Evolutionary conservation across 129 eudicot genomes (phyloP), one percentile per base, ranked within the genome.

Genomic region (Apium graveolens): DNA sequence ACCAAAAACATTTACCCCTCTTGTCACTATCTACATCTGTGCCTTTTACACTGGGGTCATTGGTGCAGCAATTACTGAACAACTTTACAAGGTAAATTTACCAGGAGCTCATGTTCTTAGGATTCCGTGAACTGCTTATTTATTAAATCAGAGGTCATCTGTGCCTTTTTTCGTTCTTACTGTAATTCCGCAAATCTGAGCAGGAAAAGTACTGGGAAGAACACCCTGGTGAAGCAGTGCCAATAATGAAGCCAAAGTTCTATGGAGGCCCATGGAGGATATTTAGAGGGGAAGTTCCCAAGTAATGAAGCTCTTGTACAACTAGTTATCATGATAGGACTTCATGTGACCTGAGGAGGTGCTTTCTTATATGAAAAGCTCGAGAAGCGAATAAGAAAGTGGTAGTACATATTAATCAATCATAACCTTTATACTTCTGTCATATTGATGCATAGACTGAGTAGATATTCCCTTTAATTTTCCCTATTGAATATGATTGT

Each of bases 161-260:
- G 13, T 42, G 45, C 45, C 45, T 53, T 62, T 62, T 7, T 24
- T 12, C 0, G 17, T 12, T 11, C 18, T 63, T 27, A 63, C 7
- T 27, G 13, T 29, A 3, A 20, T 38, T 35, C 16, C 57, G 18
- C 9, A 7, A 32, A 44, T 70, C 1, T 80, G 49, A 21, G 45
- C 90, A 91, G 98, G 98, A 91, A 80, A 93, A 85, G 68, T 89
- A 85, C 78, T 93, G 98, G 97, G 96, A 93, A 85, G 97, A 91
- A 41, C 98, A 91, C 82, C 98, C 98, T 66, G 98, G 98, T 29
- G 86, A 89, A 79, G 84, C 76, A 7, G 97, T 93, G 49, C 97
- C 98, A 12, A 32, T 93, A 41, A 93, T 93, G 98, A 85, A 88
- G 80, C 97, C 98, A 27, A 89, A 78, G 78, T 93, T 93, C 74